phyloP scores from a whole-genome alignment of 176 grass and related monocot species.

The Sorghum bicolor region DNA sequence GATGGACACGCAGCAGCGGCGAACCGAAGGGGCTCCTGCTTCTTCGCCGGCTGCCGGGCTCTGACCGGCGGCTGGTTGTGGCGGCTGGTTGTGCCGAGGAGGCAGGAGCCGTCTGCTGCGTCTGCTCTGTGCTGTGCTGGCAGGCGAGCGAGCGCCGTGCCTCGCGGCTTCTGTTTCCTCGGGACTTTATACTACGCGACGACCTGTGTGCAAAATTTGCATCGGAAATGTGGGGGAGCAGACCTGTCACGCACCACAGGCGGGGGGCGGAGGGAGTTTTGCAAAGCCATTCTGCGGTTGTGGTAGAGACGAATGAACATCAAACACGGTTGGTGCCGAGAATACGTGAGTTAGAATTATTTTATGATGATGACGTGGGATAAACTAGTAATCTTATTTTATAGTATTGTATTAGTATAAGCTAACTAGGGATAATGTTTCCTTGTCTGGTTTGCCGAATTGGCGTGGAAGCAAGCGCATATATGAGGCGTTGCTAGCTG shows the following conservation, averaged over 20 bases:
- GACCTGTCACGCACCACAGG: background rate
- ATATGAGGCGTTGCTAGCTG: background rate
- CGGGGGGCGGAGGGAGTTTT: background rate
- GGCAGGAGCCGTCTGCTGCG: background rate
- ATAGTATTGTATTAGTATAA: too few species aligned
- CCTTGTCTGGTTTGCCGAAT: background rate
- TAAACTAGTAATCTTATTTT: background rate
- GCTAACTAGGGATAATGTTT: background rate
- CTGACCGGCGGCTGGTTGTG: background rate
- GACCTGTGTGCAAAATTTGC: background rate
- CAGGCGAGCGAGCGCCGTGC: background rate
- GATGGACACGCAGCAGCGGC: background rate
- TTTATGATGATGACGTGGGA: background rate
- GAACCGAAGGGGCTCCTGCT: background rate
- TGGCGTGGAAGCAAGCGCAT: background rate
- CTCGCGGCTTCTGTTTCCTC: slow-evolving; percentile 6
- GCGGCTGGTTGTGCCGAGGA: background rate
- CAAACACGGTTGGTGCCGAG: background rate
- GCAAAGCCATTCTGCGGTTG: background rate
- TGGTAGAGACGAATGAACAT: background rate
- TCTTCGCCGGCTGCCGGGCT: background rate
- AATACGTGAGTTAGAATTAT: background rate
- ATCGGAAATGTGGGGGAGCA: slow-evolving; percentile 14
- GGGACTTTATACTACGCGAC: slow-evolving; percentile 4
- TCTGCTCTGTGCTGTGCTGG: background rate